Base-by-base conservation (phyloP, 2,329 filamentous ascomycete species). In the Fusarium odoratissimum region DNA sequence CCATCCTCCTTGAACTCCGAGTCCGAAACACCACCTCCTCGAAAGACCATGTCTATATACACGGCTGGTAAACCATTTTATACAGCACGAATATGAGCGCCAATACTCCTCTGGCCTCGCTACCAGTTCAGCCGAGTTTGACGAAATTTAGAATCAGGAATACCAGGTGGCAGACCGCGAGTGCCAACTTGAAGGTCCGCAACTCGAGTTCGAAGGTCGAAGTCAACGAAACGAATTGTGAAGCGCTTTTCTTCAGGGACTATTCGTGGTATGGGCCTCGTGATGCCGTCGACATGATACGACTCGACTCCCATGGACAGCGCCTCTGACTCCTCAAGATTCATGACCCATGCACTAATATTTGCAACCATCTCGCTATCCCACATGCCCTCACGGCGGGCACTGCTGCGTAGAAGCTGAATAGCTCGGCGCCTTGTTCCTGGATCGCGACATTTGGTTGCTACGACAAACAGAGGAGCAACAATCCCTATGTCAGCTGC, bases 331-430 rank as follows among this genome's bases (percentile, higher is more conserved):
- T 90, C 88, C 72, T 90, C 88, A 21, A 90, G 83, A 13, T 83
- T 80, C 78, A 87, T 85, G 41, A 90, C 83, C 87, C 88, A 90
- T 64, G 82, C 83, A 51, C 84, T 86, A 71, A 90, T 89, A 12
- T 84, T 84, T 3, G 88, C 88, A 16, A 85, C 83, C 67, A 90
- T 83, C 71, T 89, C 86, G 74, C 88, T 91, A 75, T 93, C 91
- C 91, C 91, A 93, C 85, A 92, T 90, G 28, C 89, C 91, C 80
- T 93, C 91, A 54, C 90, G 84, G 49, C 90, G 85, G 12, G 89
- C 87, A 75, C 87, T 90, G 72, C 85, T 88, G 56, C 85, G 84
- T 61, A 93, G 80, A 41, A 93, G 79, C 77, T 88, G 84, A 45
- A 92, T 90, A 12, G 91, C 91, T 69, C 88, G 87, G 23, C 89